Percentiles rank a stretch among this genome's conserved stretches.
Conservation (phyloP, 352 stramenopile genomes). For the Pythium inflatum region DNA sequence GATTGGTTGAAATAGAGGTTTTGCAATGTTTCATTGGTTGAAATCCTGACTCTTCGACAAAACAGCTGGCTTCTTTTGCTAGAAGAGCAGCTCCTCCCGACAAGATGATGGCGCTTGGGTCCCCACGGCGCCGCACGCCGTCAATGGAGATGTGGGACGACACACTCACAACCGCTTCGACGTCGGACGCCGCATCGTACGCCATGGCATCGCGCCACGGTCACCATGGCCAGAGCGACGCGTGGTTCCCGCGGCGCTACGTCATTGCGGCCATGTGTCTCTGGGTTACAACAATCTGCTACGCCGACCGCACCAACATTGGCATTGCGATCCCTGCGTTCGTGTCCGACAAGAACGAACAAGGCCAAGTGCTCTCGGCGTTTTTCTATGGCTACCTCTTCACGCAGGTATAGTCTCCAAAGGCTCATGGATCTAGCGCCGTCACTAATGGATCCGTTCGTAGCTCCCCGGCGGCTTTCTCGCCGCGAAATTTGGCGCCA, state of each 20-base stretch:
- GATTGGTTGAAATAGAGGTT: conserved; percentile 15
- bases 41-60: conserved; percentile 3
- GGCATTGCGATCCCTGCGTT: conserved; percentile 82
- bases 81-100: not conserved
- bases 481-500: conserved; percentile 68
- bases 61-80: conserved; percentile 15
- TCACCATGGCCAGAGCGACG: too few species aligned
- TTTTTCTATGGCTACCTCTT: conserved; percentile 91
- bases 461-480: conserved; percentile 83
- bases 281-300: conserved; percentile 82
- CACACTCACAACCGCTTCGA: not conserved
- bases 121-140: conserved; percentile 28
- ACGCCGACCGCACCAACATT: conserved; percentile 89
- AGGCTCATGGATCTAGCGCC: not conserved
- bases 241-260: conserved; percentile 55
- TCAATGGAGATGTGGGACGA: conserved; percentile 34
- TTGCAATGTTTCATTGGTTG: conserved; percentile 9
- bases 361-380: conserved; percentile 79
- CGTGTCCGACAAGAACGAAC: conserved; percentile 70
- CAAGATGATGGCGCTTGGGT: conserved; percentile 32
- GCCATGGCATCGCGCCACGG: too few species aligned
- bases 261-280: conserved; percentile 75
- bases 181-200: not conserved
- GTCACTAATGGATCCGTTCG: too few species aligned
- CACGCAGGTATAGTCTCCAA: conserved; percentile 57